A percentile compares a stretch with the other conserved stretches of the same genome.
Evolutionary conservation across 305 asterid species (phyloP).

Genomic region (Fraxinus velutina): DNA sequence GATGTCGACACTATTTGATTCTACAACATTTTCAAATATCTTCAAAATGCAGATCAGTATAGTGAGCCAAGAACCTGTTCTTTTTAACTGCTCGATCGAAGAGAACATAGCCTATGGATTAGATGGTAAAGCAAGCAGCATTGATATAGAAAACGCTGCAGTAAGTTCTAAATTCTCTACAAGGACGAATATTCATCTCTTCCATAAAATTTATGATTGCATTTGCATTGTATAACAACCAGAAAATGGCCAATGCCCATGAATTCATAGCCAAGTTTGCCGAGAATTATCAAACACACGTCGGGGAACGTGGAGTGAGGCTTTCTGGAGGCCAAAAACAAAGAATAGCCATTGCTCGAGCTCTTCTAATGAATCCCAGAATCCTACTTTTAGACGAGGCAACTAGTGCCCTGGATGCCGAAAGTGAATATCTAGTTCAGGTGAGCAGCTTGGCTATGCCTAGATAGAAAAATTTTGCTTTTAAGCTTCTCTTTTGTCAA

Average conservation of each 20-base stretch:
- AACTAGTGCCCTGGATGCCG: slow-evolving; percentile 82
- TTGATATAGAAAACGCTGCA: slow-evolving; percentile 65
- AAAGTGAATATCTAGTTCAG: slow-evolving; percentile 80
- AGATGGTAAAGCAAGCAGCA: slow-evolving; percentile 62
- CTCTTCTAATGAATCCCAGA: slow-evolving; percentile 72
- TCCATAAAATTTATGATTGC: neutral
- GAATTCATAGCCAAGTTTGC: slow-evolving; percentile 63
- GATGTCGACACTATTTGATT: neutral
- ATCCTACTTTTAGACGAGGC: slow-evolving; percentile 77
- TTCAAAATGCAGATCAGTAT: slow-evolving; percentile 54
- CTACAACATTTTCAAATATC: slow-evolving; percentile 1
- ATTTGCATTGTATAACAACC: slow-evolving; percentile 24
- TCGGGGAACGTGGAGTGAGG: slow-evolving; percentile 83
- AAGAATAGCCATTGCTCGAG: slow-evolving; percentile 84
- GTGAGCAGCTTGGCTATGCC: slow-evolving; percentile 26
- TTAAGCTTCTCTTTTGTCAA: neutral
- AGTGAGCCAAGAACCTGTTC: slow-evolving; percentile 91
- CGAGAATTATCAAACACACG: slow-evolving; percentile 61
- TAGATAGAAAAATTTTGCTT: neutral
- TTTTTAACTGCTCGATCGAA: slow-evolving; percentile 78
- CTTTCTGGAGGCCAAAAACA: slow-evolving; percentile 92
- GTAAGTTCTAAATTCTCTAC: slow-evolving; percentile 38
- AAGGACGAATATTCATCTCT: neutral
- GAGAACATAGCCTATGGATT: slow-evolving; percentile 83
- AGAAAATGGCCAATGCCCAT: slow-evolving; percentile 86